phyloP scores from a whole-genome alignment of 2,329 filamentous ascomycete genomes.

The Alternaria tenuissima region DNA sequence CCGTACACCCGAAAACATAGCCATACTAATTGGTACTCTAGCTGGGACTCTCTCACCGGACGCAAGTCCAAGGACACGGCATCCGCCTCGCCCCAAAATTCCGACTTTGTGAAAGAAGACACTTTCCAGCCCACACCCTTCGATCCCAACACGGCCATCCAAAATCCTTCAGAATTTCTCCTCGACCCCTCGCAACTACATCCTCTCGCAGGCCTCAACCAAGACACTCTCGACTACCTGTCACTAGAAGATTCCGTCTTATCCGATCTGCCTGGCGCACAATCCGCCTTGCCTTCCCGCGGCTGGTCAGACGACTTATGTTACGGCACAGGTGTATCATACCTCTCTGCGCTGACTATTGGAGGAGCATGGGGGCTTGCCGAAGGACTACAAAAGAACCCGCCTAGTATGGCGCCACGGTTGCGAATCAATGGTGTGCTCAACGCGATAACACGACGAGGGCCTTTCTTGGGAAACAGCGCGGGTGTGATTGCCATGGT shows the following conservation, averaged over 20 bases:
- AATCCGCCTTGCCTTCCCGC: constrained; percentile 89
- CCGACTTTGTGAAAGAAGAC: constrained; percentile 49
- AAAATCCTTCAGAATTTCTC: constrained; percentile 88
- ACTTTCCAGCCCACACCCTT: constrained; percentile 67
- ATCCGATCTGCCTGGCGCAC: constrained; percentile 83
- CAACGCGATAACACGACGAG: constrained; percentile 91
- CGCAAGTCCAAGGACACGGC: constrained; percentile 62
- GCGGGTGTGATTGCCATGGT: constrained; percentile 94
- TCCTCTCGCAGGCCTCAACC: constrained; percentile 90
- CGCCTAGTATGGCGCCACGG: constrained; percentile 80
- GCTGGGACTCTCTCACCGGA: constrained; percentile 67
- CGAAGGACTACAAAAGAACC: constrained; percentile 81
- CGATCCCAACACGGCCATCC: constrained; percentile 72
- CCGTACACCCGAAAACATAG: background rate
- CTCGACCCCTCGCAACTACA: constrained; percentile 90
- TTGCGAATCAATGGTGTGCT: constrained; percentile 92
- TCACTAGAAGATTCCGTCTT: constrained; percentile 90
- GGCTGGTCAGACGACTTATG: constrained; percentile 98
- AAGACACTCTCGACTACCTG: constrained; percentile 93
- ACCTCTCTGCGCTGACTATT: constrained; percentile 82
- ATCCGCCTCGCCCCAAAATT: constrained; percentile 46
- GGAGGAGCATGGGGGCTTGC: constrained; percentile 93
- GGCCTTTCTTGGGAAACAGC: constrained; percentile 95
- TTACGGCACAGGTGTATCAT: constrained; percentile 95
- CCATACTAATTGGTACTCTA: constrained; percentile 19